These are phyloP conservation scores for Trichophyton benhamiae DNA, from an alignment of 2,329 filamentous ascomycete species.

Conservation along the genomic window DNA sequence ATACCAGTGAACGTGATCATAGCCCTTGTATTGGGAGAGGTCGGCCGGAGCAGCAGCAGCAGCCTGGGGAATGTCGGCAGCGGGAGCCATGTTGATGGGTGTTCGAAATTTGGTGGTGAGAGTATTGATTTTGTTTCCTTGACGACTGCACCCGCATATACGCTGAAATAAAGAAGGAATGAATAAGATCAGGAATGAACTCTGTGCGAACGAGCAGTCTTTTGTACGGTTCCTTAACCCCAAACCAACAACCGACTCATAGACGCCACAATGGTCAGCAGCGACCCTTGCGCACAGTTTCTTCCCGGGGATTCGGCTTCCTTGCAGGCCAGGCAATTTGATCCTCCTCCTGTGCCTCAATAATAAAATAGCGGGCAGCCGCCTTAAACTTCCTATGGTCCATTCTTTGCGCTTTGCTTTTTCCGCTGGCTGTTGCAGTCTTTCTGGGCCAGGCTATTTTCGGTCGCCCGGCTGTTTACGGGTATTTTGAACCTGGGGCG, in stretches of 20 bases:
- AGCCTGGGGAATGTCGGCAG: constrained; percentile 23
- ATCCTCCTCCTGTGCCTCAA: background rate
- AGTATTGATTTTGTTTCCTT: background rate
- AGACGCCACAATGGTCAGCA: background rate
- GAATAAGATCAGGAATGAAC: background rate
- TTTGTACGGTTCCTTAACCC: background rate
- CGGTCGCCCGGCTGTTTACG: constrained; percentile 8
- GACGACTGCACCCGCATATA: background rate
- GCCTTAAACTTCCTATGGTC: background rate
- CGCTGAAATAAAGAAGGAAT: background rate
- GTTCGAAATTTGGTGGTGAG: background rate
- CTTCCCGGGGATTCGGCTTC: background rate
- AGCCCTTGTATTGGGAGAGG: constrained; percentile 52
- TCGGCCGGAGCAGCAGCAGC: constrained; percentile 13
- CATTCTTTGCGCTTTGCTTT: background rate
- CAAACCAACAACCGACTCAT: background rate
- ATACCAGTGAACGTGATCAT: constrained; percentile 91
- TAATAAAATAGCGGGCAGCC: background rate
- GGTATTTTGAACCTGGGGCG: constrained; percentile 3
- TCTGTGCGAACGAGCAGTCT: background rate
- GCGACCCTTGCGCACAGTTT: background rate
- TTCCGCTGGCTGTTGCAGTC: background rate
- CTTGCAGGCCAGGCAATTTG: constrained; percentile 1
- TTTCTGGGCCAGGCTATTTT: constrained; percentile 7
- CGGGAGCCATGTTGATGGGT: constrained; percentile 9